Evolutionary conservation across 73 alveolate genomes (phyloP), one percentile per base, ranked within the genome.

Genomic region (Durusdinium trenchii): DNA sequence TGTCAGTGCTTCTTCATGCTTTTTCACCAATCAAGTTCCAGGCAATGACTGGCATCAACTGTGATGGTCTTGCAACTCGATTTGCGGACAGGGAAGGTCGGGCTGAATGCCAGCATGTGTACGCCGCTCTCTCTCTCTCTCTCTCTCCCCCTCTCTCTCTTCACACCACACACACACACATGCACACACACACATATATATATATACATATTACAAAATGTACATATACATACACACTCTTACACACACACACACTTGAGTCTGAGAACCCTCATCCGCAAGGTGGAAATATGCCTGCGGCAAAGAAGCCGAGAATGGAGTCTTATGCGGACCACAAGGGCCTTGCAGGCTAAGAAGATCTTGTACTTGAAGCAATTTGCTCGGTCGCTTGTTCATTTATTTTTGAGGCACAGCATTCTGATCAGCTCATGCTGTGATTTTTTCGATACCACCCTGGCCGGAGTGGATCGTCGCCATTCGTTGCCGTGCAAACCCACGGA

Each of bases 31-130:
- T 20, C 64, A 20, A 54, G 64, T 20, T 12, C 64, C 57, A 76
- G 96, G 96, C 96, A 10, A 87, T 91, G 98, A 91, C 98, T n/a
- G 98, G 98, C 91, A 93, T 93, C 98, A 93, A 93, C 64, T 93
- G 98, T 92, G 98, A 93, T 61, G 91, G 91, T 92, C 81, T 93
- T 20, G 91, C 64, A 64, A 75, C 89, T n/a, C 98, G 98, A 81
- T 91, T 91, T 73, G 98, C 98, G 26, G 98, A 73, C 98, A 67
- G 98, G 76, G 98, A 91, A 50, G 96, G 96, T 64, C 45, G 16
- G 84, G 79, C 64, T 54, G 64, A 54, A 20, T 12, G 64, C 20
- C 64, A 20, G 20, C 9, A 54, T 9, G 64, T 54, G n/a, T n/a
- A n/a, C n/a, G n/a, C n/a, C n/a, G n/a, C n/a, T n/a, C n/a, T n/a